phyloP scores from a whole-genome alignment of 164 flowering plant genomes.

The Platanus orientalis region DNA sequence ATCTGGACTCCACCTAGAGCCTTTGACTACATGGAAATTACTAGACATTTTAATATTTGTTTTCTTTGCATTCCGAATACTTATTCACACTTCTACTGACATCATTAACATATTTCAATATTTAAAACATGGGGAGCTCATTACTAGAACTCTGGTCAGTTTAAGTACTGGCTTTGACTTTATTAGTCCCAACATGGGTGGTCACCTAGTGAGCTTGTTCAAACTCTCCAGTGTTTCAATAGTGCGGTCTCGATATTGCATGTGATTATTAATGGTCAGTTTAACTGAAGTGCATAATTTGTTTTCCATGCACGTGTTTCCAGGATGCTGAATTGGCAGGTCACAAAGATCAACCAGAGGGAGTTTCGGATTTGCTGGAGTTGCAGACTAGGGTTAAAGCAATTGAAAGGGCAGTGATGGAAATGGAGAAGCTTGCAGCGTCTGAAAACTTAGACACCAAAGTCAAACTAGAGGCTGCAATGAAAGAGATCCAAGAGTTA shows the following conservation, averaged over 20 bases:
- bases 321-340: conserved; percentile 27
- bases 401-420: conserved; percentile 47
- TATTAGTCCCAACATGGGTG: no score
- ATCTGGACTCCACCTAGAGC: no score
- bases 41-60: no score
- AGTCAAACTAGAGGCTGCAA: conserved; percentile 26
- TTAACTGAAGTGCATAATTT: neutral
- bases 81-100: no score
- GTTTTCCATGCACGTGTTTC: neutral
- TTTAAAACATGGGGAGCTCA: no score
- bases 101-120: no score
- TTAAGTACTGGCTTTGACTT: no score
- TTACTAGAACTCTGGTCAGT: no score
- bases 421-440: conserved; percentile 28
- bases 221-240: neutral
- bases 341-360: conserved; percentile 16
- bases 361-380: conserved; percentile 46
- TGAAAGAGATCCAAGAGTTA: conserved; percentile 32
- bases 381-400: conserved; percentile 49
- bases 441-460: conserved; percentile 23
- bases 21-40: no score
- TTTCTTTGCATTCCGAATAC: no score
- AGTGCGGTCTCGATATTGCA: neutral
- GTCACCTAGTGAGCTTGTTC: neutral
- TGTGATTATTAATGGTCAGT: no score